A percentile compares a stretch with the other conserved stretches of the same genome.
Conservation (phyloP, 2,329 filamentous ascomycete genomes). For the Talaromyces sp. region DNA sequence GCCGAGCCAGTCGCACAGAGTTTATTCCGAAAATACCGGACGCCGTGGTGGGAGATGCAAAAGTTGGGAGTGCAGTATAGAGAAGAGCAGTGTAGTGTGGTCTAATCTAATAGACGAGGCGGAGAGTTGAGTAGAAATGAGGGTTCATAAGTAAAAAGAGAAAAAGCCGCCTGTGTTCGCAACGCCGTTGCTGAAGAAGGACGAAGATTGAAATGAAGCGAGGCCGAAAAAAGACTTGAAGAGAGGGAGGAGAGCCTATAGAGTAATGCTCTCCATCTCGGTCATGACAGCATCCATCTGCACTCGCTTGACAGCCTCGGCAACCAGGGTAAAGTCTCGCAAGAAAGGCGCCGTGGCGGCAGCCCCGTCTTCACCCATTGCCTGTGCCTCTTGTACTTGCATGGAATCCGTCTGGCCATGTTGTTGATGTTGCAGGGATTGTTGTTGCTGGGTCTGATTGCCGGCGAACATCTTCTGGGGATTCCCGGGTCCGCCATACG, state of each 20-base stretch:
- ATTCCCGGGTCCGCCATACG: neutral
- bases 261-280: conserved; percentile 58
- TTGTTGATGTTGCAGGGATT: neutral
- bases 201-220: neutral
- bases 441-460: neutral
- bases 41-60: neutral
- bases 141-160: neutral
- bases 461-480: neutral
- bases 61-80: neutral
- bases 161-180: neutral
- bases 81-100: neutral
- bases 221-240: neutral
- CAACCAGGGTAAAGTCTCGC: conserved; percentile 76
- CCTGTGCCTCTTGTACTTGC: neutral
- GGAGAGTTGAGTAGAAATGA: neutral
- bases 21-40: neutral
- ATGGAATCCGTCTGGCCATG: neutral
- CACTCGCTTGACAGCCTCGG: conserved; percentile 87
- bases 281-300: conserved; percentile 85
- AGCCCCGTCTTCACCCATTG: conserved; percentile 23
- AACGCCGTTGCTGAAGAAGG: neutral
- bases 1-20: neutral
- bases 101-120: neutral
- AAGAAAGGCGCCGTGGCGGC: conserved; percentile 58
- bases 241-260: conserved; percentile 15